Evolutionary conservation across 2,329 filamentous ascomycete genomes (phyloP), one percentile per base, ranked within the genome.

Genomic region (Paecilomyces sp.): DNA sequence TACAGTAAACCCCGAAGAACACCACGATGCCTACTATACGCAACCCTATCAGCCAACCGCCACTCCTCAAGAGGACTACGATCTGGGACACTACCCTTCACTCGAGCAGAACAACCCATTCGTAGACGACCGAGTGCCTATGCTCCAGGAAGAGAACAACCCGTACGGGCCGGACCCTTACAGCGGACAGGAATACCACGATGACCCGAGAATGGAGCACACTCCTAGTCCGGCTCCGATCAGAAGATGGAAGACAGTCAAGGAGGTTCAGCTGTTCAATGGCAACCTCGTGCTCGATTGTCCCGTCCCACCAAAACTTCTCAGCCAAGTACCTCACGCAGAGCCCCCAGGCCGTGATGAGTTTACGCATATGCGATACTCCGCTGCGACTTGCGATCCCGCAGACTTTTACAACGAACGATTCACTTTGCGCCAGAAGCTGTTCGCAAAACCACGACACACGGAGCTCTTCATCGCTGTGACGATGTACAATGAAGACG

Each of bases 401-500:
- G 83, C 86, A 15, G 86, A 95, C 60, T 97, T 97, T 73, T 92
- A 89, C 72, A 87, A 91, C 3, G 87, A 92, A 68, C 90, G 93
- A 62, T 97, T 97, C 68, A 97, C 93, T 0, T 78, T 97, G 61
- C 89, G 93, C 63, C 93, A 97, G 76, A 88, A 86, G 71, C 85
- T 97, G 25, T 97, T 97, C 72, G 91, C 91, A 59, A 97, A 96
- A 75, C 89, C 91, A 3, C 84, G 93, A 58, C 90, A 96, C 70
- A 97, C 93, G 0, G 93, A 97, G 77, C 81, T 97, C 1, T 97
- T 97, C 76, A 96, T 97, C 68, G 93, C 92, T 34, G 86, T 97
- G 58, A 97, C 93, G 60, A 97, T 97, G 93, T 99, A 99, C 80
- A 99, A 99, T 72, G 94, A 99, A 72, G 93, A 99, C 74, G 94